Evolutionary conservation across 2,329 filamentous ascomycete species (phyloP), one percentile per base, ranked within the genome.

Genomic region (Oidium heveae): DNA sequence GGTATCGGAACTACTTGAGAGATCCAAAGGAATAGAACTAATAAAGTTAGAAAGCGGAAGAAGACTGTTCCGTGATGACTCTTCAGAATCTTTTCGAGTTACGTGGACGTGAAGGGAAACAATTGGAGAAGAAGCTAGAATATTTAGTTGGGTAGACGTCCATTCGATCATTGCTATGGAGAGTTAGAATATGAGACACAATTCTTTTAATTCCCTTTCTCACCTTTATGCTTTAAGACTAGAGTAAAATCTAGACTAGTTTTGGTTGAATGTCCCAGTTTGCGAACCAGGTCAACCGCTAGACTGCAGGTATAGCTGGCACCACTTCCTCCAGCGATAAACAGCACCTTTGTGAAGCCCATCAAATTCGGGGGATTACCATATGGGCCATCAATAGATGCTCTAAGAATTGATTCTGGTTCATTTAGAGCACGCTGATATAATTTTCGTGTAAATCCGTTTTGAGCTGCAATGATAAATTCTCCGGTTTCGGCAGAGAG

Each of bases 311-410:
- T 72, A 62, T 79, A 81, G 37, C 72, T 77, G 2, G 74, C 76
- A 2, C 78, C 77, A 54, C 74, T 75, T 2, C 77, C 77, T 15
- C 76, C 77, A 4, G 75, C 74, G 36, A 80, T 68, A 44, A 80
- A 65, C 18, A 80, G 65, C 12, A 77, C 68, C 57, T 73, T 74
- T 61, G 79, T 73, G 57, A 70, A 75, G 15, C 68, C 64, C 54
- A 69, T 67, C 0, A 74, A 70, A 55, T 76, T 68, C 0, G 75
- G 74, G 22, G 74, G 66, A 0, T 70, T 70, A 28, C 77, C 77
- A 56, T 80, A 80, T 13, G 76, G 71, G 0, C 77, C 76, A 56
- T 80, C 75, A 1, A 76, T 68, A 0, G 75, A 77, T 0, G 72
- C 72, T 55, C 63, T 69, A 33, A 80, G 65, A 28, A 63, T 60